Evolutionary conservation across 2,329 filamentous ascomycete species (phyloP).

Genomic region (Teratosphaeriaceae sp.): DNA sequence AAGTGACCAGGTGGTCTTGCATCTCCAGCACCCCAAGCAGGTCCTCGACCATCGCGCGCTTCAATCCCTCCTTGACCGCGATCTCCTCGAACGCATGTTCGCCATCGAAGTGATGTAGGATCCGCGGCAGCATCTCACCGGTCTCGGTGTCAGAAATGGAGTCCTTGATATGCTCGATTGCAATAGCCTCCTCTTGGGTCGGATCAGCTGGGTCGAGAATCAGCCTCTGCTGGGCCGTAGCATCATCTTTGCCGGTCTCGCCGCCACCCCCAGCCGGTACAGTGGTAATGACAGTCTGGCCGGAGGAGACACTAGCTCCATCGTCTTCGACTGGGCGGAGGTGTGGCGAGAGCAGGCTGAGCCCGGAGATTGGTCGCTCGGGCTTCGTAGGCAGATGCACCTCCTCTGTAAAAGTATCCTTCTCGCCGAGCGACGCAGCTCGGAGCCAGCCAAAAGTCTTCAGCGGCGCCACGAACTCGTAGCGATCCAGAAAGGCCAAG

Average conservation of each 20-base stretch:
- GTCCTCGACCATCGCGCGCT: conserved; percentile 59
- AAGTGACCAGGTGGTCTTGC: conserved; percentile 41
- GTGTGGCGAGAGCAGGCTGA: conserved; percentile 19
- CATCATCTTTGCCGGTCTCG: not conserved
- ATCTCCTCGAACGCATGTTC: conserved; percentile 79
- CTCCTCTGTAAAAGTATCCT: too few relatives aligned
- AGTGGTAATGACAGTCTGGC: conserved; percentile 12
- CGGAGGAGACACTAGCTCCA: conserved; percentile 18
- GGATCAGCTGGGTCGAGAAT: conserved; percentile 17
- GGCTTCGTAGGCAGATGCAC: too few relatives aligned
- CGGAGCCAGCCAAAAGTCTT: conserved; percentile 81
- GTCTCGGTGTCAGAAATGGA: conserved; percentile 46
- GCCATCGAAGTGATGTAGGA: conserved; percentile 86
- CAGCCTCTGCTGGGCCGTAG: conserved; percentile 1
- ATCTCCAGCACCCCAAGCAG: conserved; percentile 59
- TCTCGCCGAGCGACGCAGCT: conserved; percentile 43
- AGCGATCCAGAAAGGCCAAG: conserved; percentile 85
- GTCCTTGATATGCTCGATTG: conserved; percentile 9
- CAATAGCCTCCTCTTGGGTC: conserved; percentile 9
- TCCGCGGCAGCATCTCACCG: conserved; percentile 61
- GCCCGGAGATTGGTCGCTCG: conserved; percentile 2
- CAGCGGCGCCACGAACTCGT: conserved; percentile 89
- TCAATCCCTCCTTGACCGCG: conserved; percentile 75
- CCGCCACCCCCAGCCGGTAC: not conserved
- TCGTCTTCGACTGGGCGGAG: conserved; percentile 20